These are phyloP conservation scores for Sarcodon aspratus DNA, from an alignment of 768 basidiomycete species.

Conservation along the genomic window DNA sequence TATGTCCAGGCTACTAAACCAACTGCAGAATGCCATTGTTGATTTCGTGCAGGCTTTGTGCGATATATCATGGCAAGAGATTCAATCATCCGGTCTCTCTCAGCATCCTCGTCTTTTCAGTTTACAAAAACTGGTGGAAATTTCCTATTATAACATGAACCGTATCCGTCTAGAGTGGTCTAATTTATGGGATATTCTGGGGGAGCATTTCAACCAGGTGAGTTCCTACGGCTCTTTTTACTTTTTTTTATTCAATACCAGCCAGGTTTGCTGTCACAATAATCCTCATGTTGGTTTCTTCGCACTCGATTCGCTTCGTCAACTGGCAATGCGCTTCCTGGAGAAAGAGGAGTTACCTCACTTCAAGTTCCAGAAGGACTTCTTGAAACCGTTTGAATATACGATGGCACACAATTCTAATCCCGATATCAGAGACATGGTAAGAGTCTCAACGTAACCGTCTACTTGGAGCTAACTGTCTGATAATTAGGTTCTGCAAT, in stretches of 20 bases:
- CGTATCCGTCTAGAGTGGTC: constrained; percentile 98
- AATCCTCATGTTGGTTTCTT: constrained; percentile 96
- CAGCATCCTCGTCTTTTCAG: constrained; percentile 94
- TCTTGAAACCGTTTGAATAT: constrained; percentile 94
- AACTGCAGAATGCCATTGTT: constrained; percentile 78
- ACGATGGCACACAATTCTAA: constrained; percentile 96
- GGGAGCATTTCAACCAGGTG: constrained; percentile 98
- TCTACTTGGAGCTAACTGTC: background rate
- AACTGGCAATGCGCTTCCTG: constrained; percentile 95
- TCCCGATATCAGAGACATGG: constrained; percentile 95
- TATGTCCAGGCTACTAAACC: background rate
- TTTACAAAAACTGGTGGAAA: constrained; percentile 95
- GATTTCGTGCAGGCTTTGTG: constrained; percentile 95
- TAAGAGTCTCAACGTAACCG: constrained; percentile 16
- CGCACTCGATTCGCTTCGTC: constrained; percentile 90
- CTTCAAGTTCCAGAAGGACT: constrained; percentile 99
- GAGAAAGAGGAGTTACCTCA: constrained; percentile 97
- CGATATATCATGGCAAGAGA: constrained; percentile 99
- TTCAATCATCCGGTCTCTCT: constrained; percentile 91
- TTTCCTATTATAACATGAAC: constrained; percentile 99
- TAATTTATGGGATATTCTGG: constrained; percentile 93
- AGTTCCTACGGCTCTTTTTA: constrained; percentile 7
- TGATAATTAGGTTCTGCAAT: constrained; percentile 73
- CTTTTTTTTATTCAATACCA: constrained; percentile 1
- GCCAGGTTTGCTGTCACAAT: constrained; percentile 93